These are phyloP conservation scores for Penicillium bialowiezense DNA, from an alignment of 495 filamentous ascomycete genomes.

Conservation along the genomic window DNA sequence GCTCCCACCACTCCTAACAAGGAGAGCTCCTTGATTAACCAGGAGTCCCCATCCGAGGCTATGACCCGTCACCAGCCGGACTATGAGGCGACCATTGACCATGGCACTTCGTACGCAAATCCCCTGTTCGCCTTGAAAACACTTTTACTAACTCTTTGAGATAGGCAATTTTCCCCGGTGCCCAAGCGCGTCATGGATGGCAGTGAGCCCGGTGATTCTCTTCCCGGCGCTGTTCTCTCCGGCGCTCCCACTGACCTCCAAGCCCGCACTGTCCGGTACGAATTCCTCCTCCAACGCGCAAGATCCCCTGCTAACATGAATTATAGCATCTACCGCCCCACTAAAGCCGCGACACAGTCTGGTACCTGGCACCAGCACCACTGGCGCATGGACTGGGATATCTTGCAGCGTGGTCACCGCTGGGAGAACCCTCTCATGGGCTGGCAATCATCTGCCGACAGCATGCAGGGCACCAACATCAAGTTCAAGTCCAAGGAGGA, in stretches of 20 bases:
- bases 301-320: slow-evolving; percentile 17
- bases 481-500: slow-evolving; percentile 94
- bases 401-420: slow-evolving; percentile 78
- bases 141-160: slow-evolving; percentile 21
- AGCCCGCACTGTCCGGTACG: slow-evolving; percentile 87
- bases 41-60: slow-evolving; percentile 50
- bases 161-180: slow-evolving; percentile 81
- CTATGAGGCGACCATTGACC: slow-evolving; percentile 73
- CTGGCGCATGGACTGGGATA: slow-evolving; percentile 99
- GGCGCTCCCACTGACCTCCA: slow-evolving; percentile 92
- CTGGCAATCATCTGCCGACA: slow-evolving; percentile 94
- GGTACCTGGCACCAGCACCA: slow-evolving; percentile 76
- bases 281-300: background rate
- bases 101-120: slow-evolving; percentile 70
- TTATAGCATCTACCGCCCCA: slow-evolving; percentile 77
- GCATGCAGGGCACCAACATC: slow-evolving; percentile 86
- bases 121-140: slow-evolving; percentile 5
- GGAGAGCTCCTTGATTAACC: slow-evolving; percentile 48
- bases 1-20: slow-evolving; percentile 34
- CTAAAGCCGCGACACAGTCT: slow-evolving; percentile 93
- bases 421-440: slow-evolving; percentile 99
- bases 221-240: slow-evolving; percentile 82
- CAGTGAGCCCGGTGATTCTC: slow-evolving; percentile 71
- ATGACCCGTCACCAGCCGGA: slow-evolving; percentile 69
- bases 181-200: slow-evolving; percentile 87